Percentiles rank a stretch among this genome's conserved stretches.
phyloP scores from a whole-genome alignment of 2,329 filamentous ascomycete species.

The Paracamarosporium sp. region DNA sequence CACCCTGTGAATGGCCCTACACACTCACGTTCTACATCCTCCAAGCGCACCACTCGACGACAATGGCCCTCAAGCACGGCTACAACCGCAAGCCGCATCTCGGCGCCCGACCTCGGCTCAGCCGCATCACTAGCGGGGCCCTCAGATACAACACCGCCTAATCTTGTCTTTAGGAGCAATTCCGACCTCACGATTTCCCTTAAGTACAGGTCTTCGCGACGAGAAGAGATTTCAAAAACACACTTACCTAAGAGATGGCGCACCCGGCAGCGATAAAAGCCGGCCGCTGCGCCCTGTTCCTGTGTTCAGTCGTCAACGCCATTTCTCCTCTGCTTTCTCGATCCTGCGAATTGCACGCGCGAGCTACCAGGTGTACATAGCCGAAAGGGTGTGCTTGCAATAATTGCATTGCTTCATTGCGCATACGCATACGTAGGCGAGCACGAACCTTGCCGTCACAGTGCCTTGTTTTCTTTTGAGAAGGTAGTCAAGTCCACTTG shows the following conservation, averaged over 20 bases:
- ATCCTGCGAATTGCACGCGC: slow-evolving; percentile 3
- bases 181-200: slow-evolving; percentile 30
- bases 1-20: background rate
- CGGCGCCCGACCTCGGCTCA: slow-evolving; percentile 2
- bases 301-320: slow-evolving; percentile 4
- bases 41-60: too few relatives aligned
- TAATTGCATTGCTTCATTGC: slow-evolving; percentile 4
- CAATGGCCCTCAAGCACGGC: background rate
- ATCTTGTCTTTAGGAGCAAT: slow-evolving; percentile 40
- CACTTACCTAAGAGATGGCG: slow-evolving; percentile 46
- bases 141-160: slow-evolving; percentile 30
- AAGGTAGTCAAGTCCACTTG: background rate
- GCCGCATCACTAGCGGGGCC: slow-evolving; percentile 35
- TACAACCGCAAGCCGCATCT: slow-evolving; percentile 6
- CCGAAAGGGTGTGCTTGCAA: slow-evolving; percentile 11
- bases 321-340: slow-evolving; percentile 8
- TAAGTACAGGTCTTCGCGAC: slow-evolving; percentile 43
- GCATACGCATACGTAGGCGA: slow-evolving; percentile 6
- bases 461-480: background rate
- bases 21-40: background rate
- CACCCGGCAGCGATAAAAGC: slow-evolving; percentile 35
- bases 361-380: slow-evolving; percentile 9
- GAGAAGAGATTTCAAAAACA: slow-evolving; percentile 28
- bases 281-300: slow-evolving; percentile 19
- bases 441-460: background rate